Conservation (phyloP, 768 basidiomycete species). For the Dictyophora rubrovolvata region DNA sequence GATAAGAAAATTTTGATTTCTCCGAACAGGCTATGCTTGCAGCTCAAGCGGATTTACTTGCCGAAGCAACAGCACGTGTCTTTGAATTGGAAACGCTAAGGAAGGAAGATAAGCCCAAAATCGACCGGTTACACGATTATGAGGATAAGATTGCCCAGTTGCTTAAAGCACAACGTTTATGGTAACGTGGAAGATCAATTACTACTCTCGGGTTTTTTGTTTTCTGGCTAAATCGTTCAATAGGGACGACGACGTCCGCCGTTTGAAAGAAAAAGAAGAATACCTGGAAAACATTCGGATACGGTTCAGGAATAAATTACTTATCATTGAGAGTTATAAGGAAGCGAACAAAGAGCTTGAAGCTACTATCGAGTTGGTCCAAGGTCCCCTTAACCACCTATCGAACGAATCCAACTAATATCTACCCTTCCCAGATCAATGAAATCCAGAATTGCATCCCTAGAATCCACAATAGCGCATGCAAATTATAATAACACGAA, state of each 20-base stretch:
- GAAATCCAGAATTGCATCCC: conserved; percentile 46
- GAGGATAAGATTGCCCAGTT: conserved; percentile 82
- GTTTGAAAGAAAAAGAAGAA: conserved; percentile 54
- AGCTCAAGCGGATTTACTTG: conserved; percentile 59
- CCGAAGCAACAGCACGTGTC: conserved; percentile 58
- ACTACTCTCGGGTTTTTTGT: background rate
- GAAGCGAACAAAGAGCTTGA: conserved; percentile 44
- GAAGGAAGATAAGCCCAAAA: conserved; percentile 73
- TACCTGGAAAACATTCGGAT: conserved; percentile 46
- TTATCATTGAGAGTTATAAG: conserved; percentile 51
- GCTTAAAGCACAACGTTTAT: conserved; percentile 62
- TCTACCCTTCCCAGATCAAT: background rate
- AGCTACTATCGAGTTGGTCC: conserved; percentile 45
- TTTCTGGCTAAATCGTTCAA: background rate
- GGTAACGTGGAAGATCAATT: conserved; percentile 35
- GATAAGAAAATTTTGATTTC: background rate
- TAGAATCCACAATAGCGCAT: conserved; percentile 47
- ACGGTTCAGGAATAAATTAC: conserved; percentile 55
- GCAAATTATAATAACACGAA: conserved; percentile 33
- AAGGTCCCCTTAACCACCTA: background rate
- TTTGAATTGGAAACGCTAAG: conserved; percentile 65
- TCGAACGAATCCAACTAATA: background rate
- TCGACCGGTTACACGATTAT: conserved; percentile 73
- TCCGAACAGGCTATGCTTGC: conserved; percentile 47
- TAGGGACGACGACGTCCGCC: conserved; percentile 70